Evolutionary conservation across 2,329 filamentous ascomycete species (phyloP), one percentile per base, ranked within the genome.

Genomic region (Amesomyces nigricolor): DNA sequence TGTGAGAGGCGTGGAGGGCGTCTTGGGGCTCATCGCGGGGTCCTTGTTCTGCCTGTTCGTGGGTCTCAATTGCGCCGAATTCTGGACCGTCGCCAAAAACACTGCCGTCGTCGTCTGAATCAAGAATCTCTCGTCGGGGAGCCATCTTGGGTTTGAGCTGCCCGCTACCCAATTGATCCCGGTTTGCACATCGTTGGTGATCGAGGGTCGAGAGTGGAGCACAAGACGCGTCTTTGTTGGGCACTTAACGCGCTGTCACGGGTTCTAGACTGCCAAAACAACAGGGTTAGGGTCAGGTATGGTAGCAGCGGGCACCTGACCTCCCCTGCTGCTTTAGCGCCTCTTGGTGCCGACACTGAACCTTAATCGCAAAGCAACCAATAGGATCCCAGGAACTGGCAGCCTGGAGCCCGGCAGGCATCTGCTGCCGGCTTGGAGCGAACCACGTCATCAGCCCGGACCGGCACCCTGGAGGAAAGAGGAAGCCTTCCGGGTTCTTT

Each of bases 41-140:
- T 42, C 26, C 17, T 30, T 51, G 44, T 35, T 51, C 47, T 11
- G 10, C 16, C 13, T 57, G 51, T 22, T 17, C 14, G 38, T 30
- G 19, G 32, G 39, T 19, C 4, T 45, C 47, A 17, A 13, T 32
- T 2, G 47, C 43, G 16, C 37, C 44, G 7, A 43, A 11, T 9
- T 53, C 45, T 5, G 42, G 16, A 11, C n/a, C 42, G 14, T 57
- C 62, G 44, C 55, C 54, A 19, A 60, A 54, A 10, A 63, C 65
- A 54, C 63, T 63, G 26, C 58, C 65, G 30, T 69, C 66, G 40
- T 70, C 68, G 50, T 70, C 68, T 4, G 68, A 71, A 53, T 70
- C 68, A 16, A 66, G 61, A 2, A 71, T 65, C 30, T 68, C 66
- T 51, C 49, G 60, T 38, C 58, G 56, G 4, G 62, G 54, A 11